Evolutionary conservation across 225 moss, liverwort and hornwort genomes (phyloP).

Genomic region (Bryum argenteum): DNA sequence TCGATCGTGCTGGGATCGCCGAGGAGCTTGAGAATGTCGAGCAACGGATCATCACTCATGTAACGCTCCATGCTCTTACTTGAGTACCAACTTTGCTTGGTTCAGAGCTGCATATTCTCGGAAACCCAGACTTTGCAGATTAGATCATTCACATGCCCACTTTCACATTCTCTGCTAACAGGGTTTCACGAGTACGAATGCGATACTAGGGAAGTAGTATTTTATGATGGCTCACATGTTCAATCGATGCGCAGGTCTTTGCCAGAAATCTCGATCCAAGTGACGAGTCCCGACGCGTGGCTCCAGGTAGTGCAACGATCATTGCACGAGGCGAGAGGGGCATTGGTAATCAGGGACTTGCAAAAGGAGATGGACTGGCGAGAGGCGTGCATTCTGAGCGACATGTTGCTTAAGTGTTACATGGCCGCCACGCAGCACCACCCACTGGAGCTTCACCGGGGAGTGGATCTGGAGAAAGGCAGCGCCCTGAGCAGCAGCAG

Average conservation of each 20-base stretch:
- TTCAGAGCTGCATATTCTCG: no score
- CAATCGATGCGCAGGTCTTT: slow-evolving; percentile 19
- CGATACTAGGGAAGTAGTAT: no score
- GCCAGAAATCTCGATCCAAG: slow-evolving; percentile 28
- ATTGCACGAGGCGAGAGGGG: slow-evolving; percentile 33
- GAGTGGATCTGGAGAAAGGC: slow-evolving; percentile 45
- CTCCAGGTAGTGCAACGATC: slow-evolving; percentile 30
- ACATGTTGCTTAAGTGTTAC: slow-evolving; percentile 46
- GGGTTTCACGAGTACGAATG: no score
- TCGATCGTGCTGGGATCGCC: no score
- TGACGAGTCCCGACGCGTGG: slow-evolving; percentile 32
- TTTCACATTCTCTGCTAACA: no score
- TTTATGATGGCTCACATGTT: background rate
- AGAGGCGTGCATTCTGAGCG: slow-evolving; percentile 41
- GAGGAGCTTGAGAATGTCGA: no score
- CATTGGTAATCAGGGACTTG: slow-evolving; percentile 33
- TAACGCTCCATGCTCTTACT: no score
- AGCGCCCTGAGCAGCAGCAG: slow-evolving; percentile 29
- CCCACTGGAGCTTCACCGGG: slow-evolving; percentile 30
- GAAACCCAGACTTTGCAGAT: no score
- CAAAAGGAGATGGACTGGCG: slow-evolving; percentile 42
- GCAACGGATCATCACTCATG: no score
- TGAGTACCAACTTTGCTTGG: no score
- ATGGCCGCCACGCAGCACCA: slow-evolving; percentile 40
- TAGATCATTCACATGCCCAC: no score